Percentiles rank a stretch among this genome's conserved stretches.
These are phyloP conservation scores for Apiotrichum gracile DNA, from an alignment of 1,284 basidiomycete genomes.

Conservation along the genomic window DNA sequence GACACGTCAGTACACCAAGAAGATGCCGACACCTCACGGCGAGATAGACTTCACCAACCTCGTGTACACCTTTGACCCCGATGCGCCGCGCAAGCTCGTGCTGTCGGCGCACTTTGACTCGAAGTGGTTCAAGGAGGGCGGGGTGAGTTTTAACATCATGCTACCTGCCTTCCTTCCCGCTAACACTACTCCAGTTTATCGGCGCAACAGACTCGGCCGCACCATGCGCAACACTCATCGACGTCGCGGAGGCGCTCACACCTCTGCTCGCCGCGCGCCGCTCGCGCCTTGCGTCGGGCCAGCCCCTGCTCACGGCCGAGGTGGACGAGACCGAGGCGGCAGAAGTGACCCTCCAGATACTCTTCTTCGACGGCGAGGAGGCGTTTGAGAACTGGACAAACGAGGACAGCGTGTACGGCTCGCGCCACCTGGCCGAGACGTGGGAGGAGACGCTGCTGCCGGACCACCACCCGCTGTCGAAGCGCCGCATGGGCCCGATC, in stretches of 20 bases:
- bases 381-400: constrained; percentile 87
- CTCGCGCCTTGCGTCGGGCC: constrained; percentile 52
- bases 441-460: constrained; percentile 68
- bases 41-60: constrained; percentile 78
- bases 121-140: constrained; percentile 66
- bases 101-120: constrained; percentile 93
- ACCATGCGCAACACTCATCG: constrained; percentile 87
- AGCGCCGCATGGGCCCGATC: constrained; percentile 57
- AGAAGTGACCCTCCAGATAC: constrained; percentile 81
- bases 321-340: constrained; percentile 67
- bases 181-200: constrained; percentile 61
- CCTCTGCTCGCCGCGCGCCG: constrained; percentile 63
- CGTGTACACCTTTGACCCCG: constrained; percentile 86
- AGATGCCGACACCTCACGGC: constrained; percentile 70
- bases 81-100: constrained; percentile 74
- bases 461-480: constrained; percentile 49
- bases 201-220: constrained; percentile 97
- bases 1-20: not conserved
- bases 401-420: constrained; percentile 88
- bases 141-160: not conserved
- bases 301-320: constrained; percentile 25
- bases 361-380: constrained; percentile 98
- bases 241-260: constrained; percentile 74
- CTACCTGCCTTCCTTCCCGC: not conserved
- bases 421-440: constrained; percentile 75